Evolutionary conservation across 148 eudicot genomes (phyloP), one percentile per base, ranked within the genome.

Genomic region (Camellia lanceoleosa): DNA sequence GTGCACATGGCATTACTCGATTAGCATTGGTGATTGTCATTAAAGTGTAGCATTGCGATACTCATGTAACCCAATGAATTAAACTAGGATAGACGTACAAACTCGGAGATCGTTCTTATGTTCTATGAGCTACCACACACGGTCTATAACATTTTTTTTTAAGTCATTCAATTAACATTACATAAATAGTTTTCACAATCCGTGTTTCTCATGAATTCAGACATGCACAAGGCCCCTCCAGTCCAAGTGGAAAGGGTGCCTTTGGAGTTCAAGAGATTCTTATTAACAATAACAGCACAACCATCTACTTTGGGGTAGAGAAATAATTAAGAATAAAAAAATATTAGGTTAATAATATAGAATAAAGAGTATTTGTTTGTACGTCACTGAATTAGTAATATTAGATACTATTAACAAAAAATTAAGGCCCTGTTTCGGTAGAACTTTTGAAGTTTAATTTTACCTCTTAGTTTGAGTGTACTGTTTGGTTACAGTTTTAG

Each of bases 281-380:
- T 30, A 52, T 71, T 66, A 61, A 43, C 19, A 73, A 38, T 66
- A 61, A 43, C 19, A 73, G 49, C 75, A 75, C 14, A 2, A 51
- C 18, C 16, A 18, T 20, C 16, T 3, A 19, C 12, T 49, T 64
- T 52, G 19, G 5, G 9, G 52, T 44, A 69, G 38, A 41, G 20
- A 78, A 16, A 68, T 80, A 91, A 23, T 23, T 23, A 23, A 23
- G 30, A 23, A 23, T 23, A 23, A 23, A 23, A 23, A 23, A 23
- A 23, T 23, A 23, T 23, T 23, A 23, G 0, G 30, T 23, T 23
- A 23, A 23, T 23, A 23, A 23, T 23, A 23, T 23, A 23, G 0
- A 23, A 23, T 23, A 23, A 23, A 23, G 30, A 23, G 30, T 23
- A 23, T 23, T 23, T 23, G 30, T 23, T 23, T 23, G 30, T 23